Evolutionary conservation across 2,329 filamentous ascomycete genomes (phyloP).

Genomic region (Scytalidium sp.): DNA sequence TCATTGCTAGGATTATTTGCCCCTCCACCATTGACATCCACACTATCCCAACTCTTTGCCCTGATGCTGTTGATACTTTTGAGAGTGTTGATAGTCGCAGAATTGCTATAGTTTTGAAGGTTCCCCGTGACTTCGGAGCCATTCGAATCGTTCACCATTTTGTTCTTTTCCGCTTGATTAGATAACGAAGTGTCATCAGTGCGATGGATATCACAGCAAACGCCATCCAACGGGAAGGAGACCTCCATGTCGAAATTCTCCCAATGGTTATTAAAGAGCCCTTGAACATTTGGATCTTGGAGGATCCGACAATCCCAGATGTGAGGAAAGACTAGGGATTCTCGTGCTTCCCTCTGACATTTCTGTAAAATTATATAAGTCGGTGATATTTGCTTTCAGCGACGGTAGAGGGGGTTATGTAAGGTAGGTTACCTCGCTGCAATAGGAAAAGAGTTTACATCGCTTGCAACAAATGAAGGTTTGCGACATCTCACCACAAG

Average conservation of each 20-base stretch:
- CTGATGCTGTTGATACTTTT: too few species aligned
- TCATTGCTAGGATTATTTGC: too few species aligned
- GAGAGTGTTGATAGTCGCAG: too few species aligned
- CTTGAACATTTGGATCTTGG: neutral
- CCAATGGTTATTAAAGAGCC: neutral
- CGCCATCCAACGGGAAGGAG: neutral
- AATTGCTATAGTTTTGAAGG: too few species aligned
- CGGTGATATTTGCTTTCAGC: too few species aligned
- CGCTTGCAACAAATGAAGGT: neutral
- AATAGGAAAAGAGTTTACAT: neutral
- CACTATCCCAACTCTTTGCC: too few species aligned
- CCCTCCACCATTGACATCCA: too few species aligned
- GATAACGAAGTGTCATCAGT: too few species aligned
- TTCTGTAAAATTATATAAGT: neutral
- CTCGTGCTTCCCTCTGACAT: neutral
- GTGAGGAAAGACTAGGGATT: neutral
- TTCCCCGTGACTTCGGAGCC: too few species aligned
- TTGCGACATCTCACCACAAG: neutral
- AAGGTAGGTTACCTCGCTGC: neutral
- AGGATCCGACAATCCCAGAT: neutral
- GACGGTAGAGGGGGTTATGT: neutral
- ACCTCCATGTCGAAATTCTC: neutral
- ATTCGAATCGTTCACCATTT: too few species aligned
- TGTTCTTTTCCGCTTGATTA: too few species aligned
- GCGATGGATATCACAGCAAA: neutral